Evolutionary conservation across 164 flowering plant genomes (phyloP), one percentile per base, ranked within the genome.

Genomic region (Vitis vinifera): DNA sequence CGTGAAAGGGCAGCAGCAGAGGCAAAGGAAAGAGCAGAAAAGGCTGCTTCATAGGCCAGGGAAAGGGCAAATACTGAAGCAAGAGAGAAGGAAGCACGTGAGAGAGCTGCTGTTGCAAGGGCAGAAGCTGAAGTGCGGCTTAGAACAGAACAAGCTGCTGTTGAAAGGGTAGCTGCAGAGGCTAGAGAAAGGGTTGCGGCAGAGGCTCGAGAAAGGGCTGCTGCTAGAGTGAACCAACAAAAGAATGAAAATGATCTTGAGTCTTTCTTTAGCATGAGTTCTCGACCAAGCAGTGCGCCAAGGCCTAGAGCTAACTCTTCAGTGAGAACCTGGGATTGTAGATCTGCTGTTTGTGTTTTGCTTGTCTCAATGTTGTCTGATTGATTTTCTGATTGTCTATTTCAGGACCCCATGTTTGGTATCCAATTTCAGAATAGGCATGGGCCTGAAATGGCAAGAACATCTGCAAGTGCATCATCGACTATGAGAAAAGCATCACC

Each of bases 1-100:
- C 97, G 93, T 75, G 95, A 90, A 80, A 87, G 97, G 68, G 95
- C 92, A 55, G 91, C 94, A 19, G 85, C 83, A 16, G 97, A 88
- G 19, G 97, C 98, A 31, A 84, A 75, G 72, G 90, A 86, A 68
- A 83, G 91, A 75, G 97, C 92, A 50, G 94, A 89, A 72, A 91
- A 70, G 78, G 97, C 85, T 74, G 92, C 92, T 77, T 82, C 90
- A 66, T 97, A 92, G 77, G 96, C 94, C 51, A 83, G 81, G 79
- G 94, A 82, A 77, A 86, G 84, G 79, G 78, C 79, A 37, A 76
- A 76, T 73, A 76, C 84, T 48, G 64, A 61, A 3, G 80, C 78
- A 62, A 87, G 77, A 73, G 89, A 65, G 87, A 84, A 73, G 78
- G 96, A 88, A 48, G 88, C 78, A 62, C 79, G 85, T 19, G 70